phyloP scores from a whole-genome alignment of 2,329 filamentous ascomycete genomes.

The Colletotrichum liriopes region DNA sequence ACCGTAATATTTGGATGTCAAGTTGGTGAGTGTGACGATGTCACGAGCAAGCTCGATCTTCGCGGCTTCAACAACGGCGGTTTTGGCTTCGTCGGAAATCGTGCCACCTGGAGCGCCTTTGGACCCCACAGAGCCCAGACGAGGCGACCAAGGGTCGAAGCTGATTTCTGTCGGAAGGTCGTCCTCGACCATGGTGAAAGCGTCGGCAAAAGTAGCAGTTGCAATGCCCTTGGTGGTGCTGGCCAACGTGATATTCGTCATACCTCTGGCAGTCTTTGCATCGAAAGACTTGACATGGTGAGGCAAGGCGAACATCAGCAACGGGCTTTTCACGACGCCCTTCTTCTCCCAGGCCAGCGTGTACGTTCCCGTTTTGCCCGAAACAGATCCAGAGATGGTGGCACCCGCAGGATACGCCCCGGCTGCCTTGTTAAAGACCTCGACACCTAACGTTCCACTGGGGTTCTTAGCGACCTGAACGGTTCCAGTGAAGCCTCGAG shows the following conservation, averaged over 20 bases:
- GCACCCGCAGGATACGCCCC: slow-evolving; percentile 77
- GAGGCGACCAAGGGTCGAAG: slow-evolving; percentile 60
- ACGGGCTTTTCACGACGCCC: slow-evolving; percentile 66
- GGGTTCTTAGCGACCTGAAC: slow-evolving; percentile 87
- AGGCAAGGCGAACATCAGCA: slow-evolving; percentile 85
- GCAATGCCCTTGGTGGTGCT: slow-evolving; percentile 87
- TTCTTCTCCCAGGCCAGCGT: slow-evolving; percentile 76
- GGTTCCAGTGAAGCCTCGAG: slow-evolving; percentile 72
- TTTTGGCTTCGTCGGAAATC: slow-evolving; percentile 64
- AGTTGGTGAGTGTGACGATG: slow-evolving; percentile 74
- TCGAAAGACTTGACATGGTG: slow-evolving; percentile 83
- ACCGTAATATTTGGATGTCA: slow-evolving; percentile 86
- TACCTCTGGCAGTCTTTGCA: slow-evolving; percentile 59
- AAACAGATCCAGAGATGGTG: slow-evolving; percentile 71
- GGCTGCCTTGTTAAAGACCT: slow-evolving; percentile 76
- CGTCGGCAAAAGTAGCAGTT: slow-evolving; percentile 76
- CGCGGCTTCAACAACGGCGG: slow-evolving; percentile 69
- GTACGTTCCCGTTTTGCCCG: slow-evolving; percentile 74
- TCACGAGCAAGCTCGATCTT: slow-evolving; percentile 77
- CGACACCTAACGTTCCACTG: slow-evolving; percentile 63
- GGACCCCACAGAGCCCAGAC: slow-evolving; percentile 72
- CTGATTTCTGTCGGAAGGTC: slow-evolving; percentile 77
- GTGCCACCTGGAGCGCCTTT: slow-evolving; percentile 54
- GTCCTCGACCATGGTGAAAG: slow-evolving; percentile 79
- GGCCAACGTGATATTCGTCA: slow-evolving; percentile 71